Evolutionary conservation across 176 grass and related monocot species (phyloP).

Genomic region (Luzula sylvatica): DNA sequence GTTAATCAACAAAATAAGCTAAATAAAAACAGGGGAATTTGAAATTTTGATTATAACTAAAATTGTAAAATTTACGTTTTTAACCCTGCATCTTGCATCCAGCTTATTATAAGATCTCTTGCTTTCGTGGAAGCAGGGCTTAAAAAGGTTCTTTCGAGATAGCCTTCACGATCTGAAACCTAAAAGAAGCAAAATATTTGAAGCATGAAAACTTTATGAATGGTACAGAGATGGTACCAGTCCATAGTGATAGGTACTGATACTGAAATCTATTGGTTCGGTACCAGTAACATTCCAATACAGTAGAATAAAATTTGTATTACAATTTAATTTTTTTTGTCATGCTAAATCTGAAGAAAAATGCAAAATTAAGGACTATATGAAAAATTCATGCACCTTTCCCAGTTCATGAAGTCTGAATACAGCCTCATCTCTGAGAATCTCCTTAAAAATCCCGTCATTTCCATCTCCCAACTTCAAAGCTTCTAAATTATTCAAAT

Average conservation of each 20-base stretch:
- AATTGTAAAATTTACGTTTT: slow-evolving; percentile 36
- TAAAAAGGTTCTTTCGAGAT: slow-evolving; percentile 91
- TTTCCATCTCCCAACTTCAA: slow-evolving; percentile 31
- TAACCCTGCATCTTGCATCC: slow-evolving; percentile 97
- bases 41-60: neutral
- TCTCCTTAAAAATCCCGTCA: slow-evolving; percentile 36
- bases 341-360: too few relatives aligned
- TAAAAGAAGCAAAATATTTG: slow-evolving; percentile 18
- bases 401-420: slow-evolving; percentile 53
- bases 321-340: too few relatives aligned
- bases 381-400: slow-evolving; percentile 32
- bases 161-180: slow-evolving; percentile 82
- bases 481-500: slow-evolving; percentile 25
- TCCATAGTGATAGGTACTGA: too few relatives aligned
- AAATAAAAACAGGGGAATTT: neutral
- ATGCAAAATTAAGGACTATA: too few relatives aligned
- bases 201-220: too few relatives aligned
- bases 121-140: slow-evolving; percentile 77
- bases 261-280: too few relatives aligned
- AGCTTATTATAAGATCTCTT: slow-evolving; percentile 47
- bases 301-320: too few relatives aligned
- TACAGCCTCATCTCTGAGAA: slow-evolving; percentile 66
- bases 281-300: too few relatives aligned
- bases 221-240: too few relatives aligned
- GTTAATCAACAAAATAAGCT: neutral